These are phyloP conservation scores for Lenwebbia sp. DNA, from an alignment of 345 rosid species.

Conservation along the genomic window DNA sequence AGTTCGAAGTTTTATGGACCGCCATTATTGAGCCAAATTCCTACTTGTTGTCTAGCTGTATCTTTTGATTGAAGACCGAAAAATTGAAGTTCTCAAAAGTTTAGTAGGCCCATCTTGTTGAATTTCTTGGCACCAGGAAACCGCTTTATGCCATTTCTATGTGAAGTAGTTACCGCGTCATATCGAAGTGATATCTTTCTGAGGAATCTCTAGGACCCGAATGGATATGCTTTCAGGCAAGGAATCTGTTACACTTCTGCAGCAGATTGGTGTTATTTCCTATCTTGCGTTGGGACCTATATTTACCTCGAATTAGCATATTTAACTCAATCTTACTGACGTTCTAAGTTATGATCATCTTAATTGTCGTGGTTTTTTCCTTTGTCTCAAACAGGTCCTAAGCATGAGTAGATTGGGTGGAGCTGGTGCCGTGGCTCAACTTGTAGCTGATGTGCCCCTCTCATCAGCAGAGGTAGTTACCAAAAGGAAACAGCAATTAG, in stretches of 20 bases:
- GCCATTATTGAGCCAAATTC: background rate
- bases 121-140: constrained; percentile 7
- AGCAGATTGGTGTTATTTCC: background rate
- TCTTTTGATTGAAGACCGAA: background rate
- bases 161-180: constrained; percentile 16
- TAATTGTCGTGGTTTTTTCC: background rate
- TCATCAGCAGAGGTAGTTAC: constrained; percentile 45
- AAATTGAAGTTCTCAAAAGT: background rate
- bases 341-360: background rate
- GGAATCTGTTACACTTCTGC: background rate
- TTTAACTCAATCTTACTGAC: background rate
- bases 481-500: background rate
- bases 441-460: constrained; percentile 55
- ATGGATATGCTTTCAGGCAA: background rate
- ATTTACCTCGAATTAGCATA: background rate
- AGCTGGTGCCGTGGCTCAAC: constrained; percentile 70
- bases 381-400: constrained; percentile 33
- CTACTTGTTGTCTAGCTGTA: background rate
- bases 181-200: constrained; percentile 2
- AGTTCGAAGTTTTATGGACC: background rate
- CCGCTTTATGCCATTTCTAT: constrained; percentile 7
- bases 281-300: background rate
- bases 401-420: constrained; percentile 74
- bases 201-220: constrained; percentile 3
- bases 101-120: constrained; percentile 21